phyloP scores from a whole-genome alignment of 352 stramenopile genomes.

The Phytophthora constricta region DNA sequence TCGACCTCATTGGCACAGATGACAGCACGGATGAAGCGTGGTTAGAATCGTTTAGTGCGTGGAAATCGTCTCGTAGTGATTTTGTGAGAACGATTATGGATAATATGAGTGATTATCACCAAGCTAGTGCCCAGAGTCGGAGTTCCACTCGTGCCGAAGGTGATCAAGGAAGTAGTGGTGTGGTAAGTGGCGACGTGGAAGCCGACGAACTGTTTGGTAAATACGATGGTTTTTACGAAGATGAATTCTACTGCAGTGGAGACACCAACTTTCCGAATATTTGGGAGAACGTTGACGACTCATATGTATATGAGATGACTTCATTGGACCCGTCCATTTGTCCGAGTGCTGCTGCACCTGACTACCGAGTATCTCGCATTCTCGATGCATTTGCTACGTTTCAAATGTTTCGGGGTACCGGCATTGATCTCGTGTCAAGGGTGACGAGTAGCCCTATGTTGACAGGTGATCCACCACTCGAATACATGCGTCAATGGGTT shows the following conservation, averaged over 20 bases:
- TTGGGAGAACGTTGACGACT: constrained; percentile 1
- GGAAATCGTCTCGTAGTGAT: neutral
- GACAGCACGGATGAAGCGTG: neutral
- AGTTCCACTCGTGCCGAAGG: neutral
- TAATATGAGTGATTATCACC: constrained; percentile 1
- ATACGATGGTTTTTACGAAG: neutral
- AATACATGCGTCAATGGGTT: constrained; percentile 13
- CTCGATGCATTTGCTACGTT: constrained; percentile 2
- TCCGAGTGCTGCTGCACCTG: neutral
- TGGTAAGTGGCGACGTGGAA: neutral
- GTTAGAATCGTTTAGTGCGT: neutral
- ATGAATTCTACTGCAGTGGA: neutral
- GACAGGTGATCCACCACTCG: neutral
- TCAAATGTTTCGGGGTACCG: neutral
- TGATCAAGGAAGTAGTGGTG: neutral
- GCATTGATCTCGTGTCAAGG: neutral
- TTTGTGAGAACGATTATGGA: constrained; percentile 11
- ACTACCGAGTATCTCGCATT: constrained; percentile 1
- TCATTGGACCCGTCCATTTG: neutral
- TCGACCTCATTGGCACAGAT: neutral
- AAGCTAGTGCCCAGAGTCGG: neutral
- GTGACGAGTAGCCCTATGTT: too few relatives aligned
- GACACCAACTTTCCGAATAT: neutral
- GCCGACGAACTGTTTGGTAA: neutral
- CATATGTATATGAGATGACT: neutral